phyloP scores from a whole-genome alignment of 2,329 filamentous ascomycete species.

The Colletotrichum horii region DNA sequence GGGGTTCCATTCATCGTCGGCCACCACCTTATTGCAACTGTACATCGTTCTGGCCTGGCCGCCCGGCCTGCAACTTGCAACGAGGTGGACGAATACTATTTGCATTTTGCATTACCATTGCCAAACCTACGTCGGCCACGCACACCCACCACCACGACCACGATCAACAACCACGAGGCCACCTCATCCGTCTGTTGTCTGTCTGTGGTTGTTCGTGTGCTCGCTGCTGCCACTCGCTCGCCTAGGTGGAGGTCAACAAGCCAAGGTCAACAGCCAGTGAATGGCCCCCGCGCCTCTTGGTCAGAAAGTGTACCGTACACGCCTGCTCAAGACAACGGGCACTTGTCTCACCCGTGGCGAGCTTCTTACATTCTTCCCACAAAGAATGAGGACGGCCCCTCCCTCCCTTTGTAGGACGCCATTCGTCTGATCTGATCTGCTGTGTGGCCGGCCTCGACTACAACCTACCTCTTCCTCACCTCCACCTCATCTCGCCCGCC shows the following conservation, averaged over 20 bases:
- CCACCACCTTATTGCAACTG: background rate
- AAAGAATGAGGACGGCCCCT: slow-evolving; percentile 1
- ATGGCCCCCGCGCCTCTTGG: background rate
- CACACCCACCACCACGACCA: background rate
- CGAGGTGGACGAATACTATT: background rate
- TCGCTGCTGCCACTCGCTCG: background rate
- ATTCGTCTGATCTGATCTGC: slow-evolving; percentile 20
- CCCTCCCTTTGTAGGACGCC: slow-evolving; percentile 7
- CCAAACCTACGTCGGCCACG: background rate
- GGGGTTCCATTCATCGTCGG: background rate
- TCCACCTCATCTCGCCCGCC: background rate
- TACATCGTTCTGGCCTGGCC: background rate
- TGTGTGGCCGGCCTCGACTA: background rate
- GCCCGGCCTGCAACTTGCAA: background rate
- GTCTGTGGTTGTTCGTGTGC: background rate
- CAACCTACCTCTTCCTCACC: background rate
- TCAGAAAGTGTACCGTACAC: background rate
- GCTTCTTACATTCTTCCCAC: slow-evolving; percentile 9
- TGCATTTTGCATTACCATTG: background rate
- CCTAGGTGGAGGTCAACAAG: background rate
- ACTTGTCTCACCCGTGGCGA: slow-evolving; percentile 7
- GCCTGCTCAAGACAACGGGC: slow-evolving; percentile 9
- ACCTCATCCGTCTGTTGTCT: background rate
- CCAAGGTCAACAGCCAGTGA: background rate
- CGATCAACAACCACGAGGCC: background rate